Evolutionary conservation across 2,329 filamentous ascomycete species (phyloP).

Genomic region (Talaromyces sp.): DNA sequence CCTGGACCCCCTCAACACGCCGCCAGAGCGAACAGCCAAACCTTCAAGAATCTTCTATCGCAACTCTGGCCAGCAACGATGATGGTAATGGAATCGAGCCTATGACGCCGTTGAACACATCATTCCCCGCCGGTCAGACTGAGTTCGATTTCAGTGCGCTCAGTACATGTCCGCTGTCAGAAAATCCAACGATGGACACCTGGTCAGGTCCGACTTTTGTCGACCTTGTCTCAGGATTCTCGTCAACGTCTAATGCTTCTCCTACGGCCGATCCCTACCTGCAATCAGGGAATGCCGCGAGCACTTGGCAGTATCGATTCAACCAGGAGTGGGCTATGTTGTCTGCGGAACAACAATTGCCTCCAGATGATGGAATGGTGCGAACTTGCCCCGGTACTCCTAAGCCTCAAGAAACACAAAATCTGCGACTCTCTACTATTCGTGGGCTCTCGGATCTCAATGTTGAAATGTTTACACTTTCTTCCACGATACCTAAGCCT

Average conservation of each 20-base stretch:
- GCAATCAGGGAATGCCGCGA: too few relatives aligned
- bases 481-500: conserved; percentile 2
- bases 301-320: conserved; percentile 3
- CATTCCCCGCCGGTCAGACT: neutral
- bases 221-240: neutral
- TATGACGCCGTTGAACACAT: conserved; percentile 1
- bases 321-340: conserved; percentile 7
- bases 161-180: neutral
- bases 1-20: conserved; percentile 1
- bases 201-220: conserved; percentile 1
- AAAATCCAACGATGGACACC: neutral
- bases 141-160: conserved; percentile 2
- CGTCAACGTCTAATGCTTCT: too few relatives aligned
- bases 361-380: too few relatives aligned
- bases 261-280: too few relatives aligned
- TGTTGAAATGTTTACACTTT: conserved; percentile 3
- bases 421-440: conserved; percentile 1
- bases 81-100: neutral
- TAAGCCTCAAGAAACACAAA: neutral
- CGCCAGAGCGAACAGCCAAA: neutral
- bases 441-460: neutral
- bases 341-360: neutral
- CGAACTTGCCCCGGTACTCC: neutral
- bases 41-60: neutral
- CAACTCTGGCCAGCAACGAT: neutral